Base-by-base conservation (phyloP, 1,284 basidiomycete genomes). In the Schizophyllum commune region DNA sequence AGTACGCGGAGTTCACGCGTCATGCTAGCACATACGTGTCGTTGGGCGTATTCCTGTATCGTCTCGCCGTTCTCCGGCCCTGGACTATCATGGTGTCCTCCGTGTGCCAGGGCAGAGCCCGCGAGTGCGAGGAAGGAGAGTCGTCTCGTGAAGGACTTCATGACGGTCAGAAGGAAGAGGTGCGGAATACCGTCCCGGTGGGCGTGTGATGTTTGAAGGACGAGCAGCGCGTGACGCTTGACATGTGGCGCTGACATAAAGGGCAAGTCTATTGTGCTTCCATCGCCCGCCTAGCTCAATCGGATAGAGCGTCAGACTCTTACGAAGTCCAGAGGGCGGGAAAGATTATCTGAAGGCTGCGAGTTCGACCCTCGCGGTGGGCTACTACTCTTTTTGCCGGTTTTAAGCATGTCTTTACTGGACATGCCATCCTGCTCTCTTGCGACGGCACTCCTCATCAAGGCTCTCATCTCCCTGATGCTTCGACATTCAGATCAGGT, bases 221-320 rank as follows among this genome's bases (percentile, higher is more conserved):
- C 17, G 39, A 8, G 13, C 39, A 47, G 17, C 13, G 39, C 8
- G 17, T 17, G 13, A 47, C 3, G 39, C 13, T 13, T 4, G 17
- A 47, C 39, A 27, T 27, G 27, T 27, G 27, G 27, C 27, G 27
- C 27, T 27, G 13, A 47, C 17, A 47, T 47, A 9, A 47, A 11
- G 3, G 39, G 13, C 2, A 47, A 11, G 39, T 47, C 9, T 3
- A 47, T 47, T 13, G 39, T 17, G 9, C 17, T 47, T 11, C 9
- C 39, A 47, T 55, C 9, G 86, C 86, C 86, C 83, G 86, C 85
- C 85, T 88, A 88, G 86, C 86, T 88, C 86, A 88, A 88, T 88
- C 83, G 85, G 85, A 84, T 86, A 88, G 86, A 88, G 86, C 85
- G 85, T 88, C 86, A 86, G 85, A 87, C 86, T 88, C 73, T 77